phyloP scores from a whole-genome alignment of 805 yeast genomes.

The Komagataella ulmi region DNA sequence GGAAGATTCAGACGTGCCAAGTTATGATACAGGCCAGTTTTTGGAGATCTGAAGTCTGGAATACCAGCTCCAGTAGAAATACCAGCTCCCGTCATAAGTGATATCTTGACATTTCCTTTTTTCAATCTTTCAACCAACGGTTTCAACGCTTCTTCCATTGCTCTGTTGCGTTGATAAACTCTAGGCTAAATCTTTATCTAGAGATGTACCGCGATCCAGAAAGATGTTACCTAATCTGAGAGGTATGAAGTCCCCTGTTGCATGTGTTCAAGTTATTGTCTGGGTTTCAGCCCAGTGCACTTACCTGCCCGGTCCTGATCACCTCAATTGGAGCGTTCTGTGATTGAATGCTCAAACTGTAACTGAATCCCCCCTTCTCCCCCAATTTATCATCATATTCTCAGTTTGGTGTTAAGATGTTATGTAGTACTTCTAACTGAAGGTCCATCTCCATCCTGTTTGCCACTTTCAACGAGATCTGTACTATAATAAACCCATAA shows the following conservation, averaged over 20 bases:
- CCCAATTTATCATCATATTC: background rate
- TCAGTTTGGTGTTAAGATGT: background rate
- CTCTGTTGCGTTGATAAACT: background rate
- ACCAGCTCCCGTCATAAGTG: conserved; percentile 85
- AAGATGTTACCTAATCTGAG: background rate
- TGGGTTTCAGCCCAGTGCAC: too few species aligned
- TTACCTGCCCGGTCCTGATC: too few species aligned
- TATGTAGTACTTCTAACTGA: background rate
- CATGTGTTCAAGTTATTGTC: too few species aligned
- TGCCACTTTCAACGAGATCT: background rate
- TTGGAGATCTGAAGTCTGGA: conserved; percentile 89
- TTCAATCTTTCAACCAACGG: conserved; percentile 10
- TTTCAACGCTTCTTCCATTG: conserved; percentile 12
- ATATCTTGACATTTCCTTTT: conserved; percentile 24
- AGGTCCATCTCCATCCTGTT: background rate
- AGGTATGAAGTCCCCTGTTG: background rate
- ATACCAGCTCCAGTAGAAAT: conserved; percentile 89
- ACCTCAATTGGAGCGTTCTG: too few species aligned
- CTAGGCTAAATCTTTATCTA: background rate
- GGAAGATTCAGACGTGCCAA: conserved; percentile 65
- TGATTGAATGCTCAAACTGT: too few species aligned
- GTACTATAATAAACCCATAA: background rate
- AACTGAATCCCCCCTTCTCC: background rate
- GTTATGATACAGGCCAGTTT: conserved; percentile 80
- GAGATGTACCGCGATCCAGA: background rate